These are phyloP conservation scores for Debaryomyces sp. DNA, from an alignment of 1,139 yeast genomes.

Conservation along the genomic window DNA sequence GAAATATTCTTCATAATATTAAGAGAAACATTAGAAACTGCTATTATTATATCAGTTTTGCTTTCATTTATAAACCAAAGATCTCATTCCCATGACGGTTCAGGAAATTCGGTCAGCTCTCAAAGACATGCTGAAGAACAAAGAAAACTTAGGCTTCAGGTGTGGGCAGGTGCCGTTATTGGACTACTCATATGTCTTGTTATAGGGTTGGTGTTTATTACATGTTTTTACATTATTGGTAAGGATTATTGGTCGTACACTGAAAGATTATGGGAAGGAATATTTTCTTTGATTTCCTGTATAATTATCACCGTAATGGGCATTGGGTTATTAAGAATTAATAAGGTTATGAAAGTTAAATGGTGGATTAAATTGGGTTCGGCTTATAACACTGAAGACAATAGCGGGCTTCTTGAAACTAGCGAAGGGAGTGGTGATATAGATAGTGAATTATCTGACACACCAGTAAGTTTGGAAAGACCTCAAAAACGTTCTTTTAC, in stretches of 20 bases:
- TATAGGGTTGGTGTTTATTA: conserved; percentile 75
- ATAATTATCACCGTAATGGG: conserved; percentile 89
- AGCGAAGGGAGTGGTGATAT: conserved; percentile 20
- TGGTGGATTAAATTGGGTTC: conserved; percentile 53
- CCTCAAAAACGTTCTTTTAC: conserved; percentile 17
- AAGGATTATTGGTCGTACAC: conserved; percentile 81
- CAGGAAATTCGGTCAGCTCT: not conserved
- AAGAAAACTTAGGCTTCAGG: conserved; percentile 57
- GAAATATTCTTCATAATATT: conserved; percentile 87
- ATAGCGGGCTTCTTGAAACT: conserved; percentile 8
- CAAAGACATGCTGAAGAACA: conserved; percentile 16
- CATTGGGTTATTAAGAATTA: conserved; percentile 77
- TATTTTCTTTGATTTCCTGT: conserved; percentile 79
- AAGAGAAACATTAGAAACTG: conserved; percentile 86
- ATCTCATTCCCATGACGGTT: conserved; percentile 12
- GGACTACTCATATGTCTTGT: conserved; percentile 77
- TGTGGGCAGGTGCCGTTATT: conserved; percentile 78
- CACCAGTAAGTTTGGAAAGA: not conserved
- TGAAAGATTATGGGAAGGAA: conserved; percentile 91
- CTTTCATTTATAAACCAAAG: conserved; percentile 78
- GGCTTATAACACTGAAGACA: conserved; percentile 27
- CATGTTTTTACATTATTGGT: conserved; percentile 75
- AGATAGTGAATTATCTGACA: not conserved
- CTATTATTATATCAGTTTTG: conserved; percentile 81
- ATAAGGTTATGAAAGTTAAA: conserved; percentile 59